Conservation (phyloP, 1,284 basidiomycete genomes). For the Fomitopsis palustris region DNA sequence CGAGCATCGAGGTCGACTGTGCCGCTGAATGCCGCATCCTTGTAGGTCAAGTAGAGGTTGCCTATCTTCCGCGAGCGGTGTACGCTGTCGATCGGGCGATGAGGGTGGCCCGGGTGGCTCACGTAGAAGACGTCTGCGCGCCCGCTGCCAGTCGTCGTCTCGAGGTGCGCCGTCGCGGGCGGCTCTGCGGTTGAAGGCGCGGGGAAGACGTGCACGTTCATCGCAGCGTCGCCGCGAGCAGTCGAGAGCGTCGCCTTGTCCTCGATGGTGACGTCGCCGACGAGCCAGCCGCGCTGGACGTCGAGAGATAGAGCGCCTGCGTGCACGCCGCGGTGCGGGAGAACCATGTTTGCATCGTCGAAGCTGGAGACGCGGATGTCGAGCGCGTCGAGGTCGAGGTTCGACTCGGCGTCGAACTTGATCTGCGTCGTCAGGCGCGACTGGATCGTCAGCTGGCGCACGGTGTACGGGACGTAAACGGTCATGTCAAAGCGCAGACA, state of each 20-base stretch:
- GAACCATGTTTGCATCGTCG: constrained; percentile 40
- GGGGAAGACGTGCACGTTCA: constrained; percentile 48
- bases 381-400: constrained; percentile 39
- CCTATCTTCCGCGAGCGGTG: constrained; percentile 47
- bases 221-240: constrained; percentile 46
- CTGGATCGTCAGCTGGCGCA: constrained; percentile 43
- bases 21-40: constrained; percentile 47
- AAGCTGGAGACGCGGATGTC: constrained; percentile 39
- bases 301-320: constrained; percentile 40
- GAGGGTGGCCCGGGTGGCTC: constrained; percentile 33
- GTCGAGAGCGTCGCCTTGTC: constrained; percentile 41
- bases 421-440: constrained; percentile 42
- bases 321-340: constrained; percentile 38
- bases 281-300: constrained; percentile 52
- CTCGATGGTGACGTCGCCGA: constrained; percentile 48
- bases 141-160: constrained; percentile 45
- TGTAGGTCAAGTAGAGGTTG: constrained; percentile 54
- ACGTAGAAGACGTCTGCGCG: constrained; percentile 49
- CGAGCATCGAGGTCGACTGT: constrained; percentile 42
- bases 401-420: constrained; percentile 42
- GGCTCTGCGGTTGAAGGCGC: constrained; percentile 20
- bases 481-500: constrained; percentile 57
- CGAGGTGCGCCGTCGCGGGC: constrained; percentile 35
- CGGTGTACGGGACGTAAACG: constrained; percentile 43
- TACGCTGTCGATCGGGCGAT: constrained; percentile 42